Percentiles rank a stretch among this genome's conserved stretches.
Conservation (phyloP, 495 filamentous ascomycete genomes). For the Cetradonia linearis region DNA sequence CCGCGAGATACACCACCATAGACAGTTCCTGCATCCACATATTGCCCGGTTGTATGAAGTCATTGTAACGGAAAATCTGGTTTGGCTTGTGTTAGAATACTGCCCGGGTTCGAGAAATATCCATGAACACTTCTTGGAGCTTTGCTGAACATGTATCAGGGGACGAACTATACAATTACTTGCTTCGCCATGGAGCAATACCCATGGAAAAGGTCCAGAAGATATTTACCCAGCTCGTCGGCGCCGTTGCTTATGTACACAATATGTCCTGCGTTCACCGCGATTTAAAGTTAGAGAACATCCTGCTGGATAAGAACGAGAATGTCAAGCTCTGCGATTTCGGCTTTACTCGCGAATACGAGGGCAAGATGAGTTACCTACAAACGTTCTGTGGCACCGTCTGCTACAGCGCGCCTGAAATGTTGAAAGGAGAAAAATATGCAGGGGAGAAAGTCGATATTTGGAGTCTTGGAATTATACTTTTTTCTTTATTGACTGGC, state of each 20-base stretch:
- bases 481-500: constrained; percentile 84
- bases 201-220: constrained; percentile 83
- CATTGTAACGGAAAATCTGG: constrained; percentile 85
- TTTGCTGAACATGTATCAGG: constrained; percentile 43
- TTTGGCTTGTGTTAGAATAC: constrained; percentile 95
- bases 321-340: constrained; percentile 99
- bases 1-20: constrained; percentile 95
- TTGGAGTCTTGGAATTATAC: constrained; percentile 94
- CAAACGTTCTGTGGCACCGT: constrained; percentile 98
- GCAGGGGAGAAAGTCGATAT: constrained; percentile 96
- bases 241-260: constrained; percentile 92
- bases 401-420: constrained; percentile 95
- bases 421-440: constrained; percentile 97
- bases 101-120: constrained; percentile 63
- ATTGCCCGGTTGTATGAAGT: constrained; percentile 96
- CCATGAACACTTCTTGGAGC: background rate
- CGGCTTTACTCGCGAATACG: constrained; percentile 95
- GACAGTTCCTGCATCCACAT: constrained; percentile 95
- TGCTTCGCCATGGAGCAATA: constrained; percentile 74
- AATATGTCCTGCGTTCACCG: constrained; percentile 92
- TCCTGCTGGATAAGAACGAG: constrained; percentile 89
- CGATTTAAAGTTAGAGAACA: constrained; percentile 95
- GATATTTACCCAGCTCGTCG: constrained; percentile 92
- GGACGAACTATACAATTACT: constrained; percentile 94
- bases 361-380: constrained; percentile 86